These are phyloP conservation scores for Calonectria fujianensis DNA, from an alignment of 2,329 filamentous ascomycete genomes.

Conservation along the genomic window DNA sequence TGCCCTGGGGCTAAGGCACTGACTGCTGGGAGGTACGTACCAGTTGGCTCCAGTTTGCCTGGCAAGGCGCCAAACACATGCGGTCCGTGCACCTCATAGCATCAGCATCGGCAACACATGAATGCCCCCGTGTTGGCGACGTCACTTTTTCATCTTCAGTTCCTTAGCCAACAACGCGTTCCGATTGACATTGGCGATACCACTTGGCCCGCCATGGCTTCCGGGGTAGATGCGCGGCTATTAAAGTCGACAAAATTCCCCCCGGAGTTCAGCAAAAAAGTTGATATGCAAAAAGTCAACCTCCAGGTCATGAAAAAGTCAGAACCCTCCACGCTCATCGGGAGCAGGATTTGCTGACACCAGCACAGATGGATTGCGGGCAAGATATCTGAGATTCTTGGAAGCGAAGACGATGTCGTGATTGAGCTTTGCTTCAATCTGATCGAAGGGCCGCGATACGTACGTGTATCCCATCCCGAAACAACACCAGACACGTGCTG, in stretches of 20 bases:
- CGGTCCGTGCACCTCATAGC: slow-evolving; percentile 37
- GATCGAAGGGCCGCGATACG: slow-evolving; percentile 84
- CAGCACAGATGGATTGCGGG: slow-evolving; percentile 89
- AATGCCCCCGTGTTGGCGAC: slow-evolving; percentile 49
- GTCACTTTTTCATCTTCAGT: slow-evolving; percentile 56
- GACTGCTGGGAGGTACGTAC: slow-evolving; percentile 11
- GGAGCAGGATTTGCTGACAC: slow-evolving; percentile 42
- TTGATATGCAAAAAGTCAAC: slow-evolving; percentile 98
- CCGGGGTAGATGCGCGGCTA: slow-evolving; percentile 91
- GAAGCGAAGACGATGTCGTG: slow-evolving; percentile 96
- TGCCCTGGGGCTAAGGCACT: background rate
- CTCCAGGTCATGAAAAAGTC: slow-evolving; percentile 98
- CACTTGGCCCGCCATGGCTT: slow-evolving; percentile 77
- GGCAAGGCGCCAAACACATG: background rate
- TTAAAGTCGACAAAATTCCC: slow-evolving; percentile 95
- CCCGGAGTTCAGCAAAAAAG: slow-evolving; percentile 93
- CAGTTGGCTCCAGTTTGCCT: slow-evolving; percentile 4
- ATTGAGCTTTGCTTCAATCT: slow-evolving; percentile 87
- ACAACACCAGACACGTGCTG: slow-evolving; percentile 51
- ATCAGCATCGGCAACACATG: slow-evolving; percentile 30
- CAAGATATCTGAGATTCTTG: slow-evolving; percentile 89
- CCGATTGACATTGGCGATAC: slow-evolving; percentile 44
- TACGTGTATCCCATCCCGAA: slow-evolving; percentile 66
- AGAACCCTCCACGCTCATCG: slow-evolving; percentile 32
- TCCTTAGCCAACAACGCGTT: slow-evolving; percentile 52